Base-by-base conservation (phyloP, 352 stramenopile genomes). In the Phytophthora ohioensis region DNA sequence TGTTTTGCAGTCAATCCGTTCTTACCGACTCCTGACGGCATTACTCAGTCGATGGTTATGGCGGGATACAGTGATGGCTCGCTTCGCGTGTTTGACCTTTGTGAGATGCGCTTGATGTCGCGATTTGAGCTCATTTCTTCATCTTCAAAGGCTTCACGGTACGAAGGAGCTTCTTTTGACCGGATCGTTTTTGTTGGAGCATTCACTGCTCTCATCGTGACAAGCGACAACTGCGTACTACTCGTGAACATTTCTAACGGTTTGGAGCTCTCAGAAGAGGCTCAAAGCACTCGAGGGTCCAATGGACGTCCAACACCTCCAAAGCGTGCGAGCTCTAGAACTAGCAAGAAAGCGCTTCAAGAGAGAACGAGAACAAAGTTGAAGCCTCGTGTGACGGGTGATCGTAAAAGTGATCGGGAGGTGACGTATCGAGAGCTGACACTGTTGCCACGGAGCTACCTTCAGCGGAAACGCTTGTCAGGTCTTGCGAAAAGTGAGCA, bases 51-150 rank as follows among this genome's bases (percentile, higher is more conserved):
- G 2, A 64, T 79, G 27, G 42, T 87, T 4, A 63, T 90, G 57
- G 78, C 75, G 35, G 80, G 73, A 9, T 91, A 88, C 32, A 68
- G 72, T 13, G 80, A 93, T 56, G 72, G 78, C 9, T 80, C 70
- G 4, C 17, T 93, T 10, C 77, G 85, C 0, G 48, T 91, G 1
- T 85, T 91, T 53, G 70, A 93, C 69, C 39, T 93, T 11, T 58
- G 54, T 6, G 61, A 77, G 12, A 84, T 88, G 60, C 65, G 47
- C 2, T 43, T 90, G 7, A 21, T 91, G 4, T 74, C 74, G 0
- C 74, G 84, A 8, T 89, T 76, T 32, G 61, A 78, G 10, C 55
- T 93, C 27, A 42, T 32, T 9, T 15, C 43, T 36, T 65, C 64
- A n/a, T 41, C 47, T 42, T 5, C 30, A 32, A 69, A 78, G 47